These are phyloP conservation scores for Claviceps lovelessii DNA, from an alignment of 2,329 filamentous ascomycete species.

Conservation along the genomic window DNA sequence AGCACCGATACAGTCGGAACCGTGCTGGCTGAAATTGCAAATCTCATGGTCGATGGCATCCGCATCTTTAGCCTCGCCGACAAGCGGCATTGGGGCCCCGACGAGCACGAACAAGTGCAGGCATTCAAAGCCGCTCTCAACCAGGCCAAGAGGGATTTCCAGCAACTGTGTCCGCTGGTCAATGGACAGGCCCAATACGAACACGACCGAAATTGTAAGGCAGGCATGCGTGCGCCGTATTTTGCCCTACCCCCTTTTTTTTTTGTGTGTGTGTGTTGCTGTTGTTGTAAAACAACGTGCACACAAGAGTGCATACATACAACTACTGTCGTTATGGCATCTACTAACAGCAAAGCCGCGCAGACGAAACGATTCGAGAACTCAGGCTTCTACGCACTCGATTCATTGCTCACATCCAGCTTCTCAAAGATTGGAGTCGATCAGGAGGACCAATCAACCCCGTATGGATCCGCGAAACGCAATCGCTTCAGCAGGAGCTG, in stretches of 20 bases:
- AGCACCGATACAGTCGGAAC: constrained; percentile 40
- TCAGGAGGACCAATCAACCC: constrained; percentile 41
- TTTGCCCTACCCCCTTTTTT: too few species aligned
- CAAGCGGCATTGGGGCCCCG: constrained; percentile 42
- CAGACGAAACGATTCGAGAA: constrained; percentile 39
- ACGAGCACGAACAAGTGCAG: constrained; percentile 45
- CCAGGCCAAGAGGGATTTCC: constrained; percentile 46
- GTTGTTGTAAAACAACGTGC: too few species aligned
- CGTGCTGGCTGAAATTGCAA: constrained; percentile 44
- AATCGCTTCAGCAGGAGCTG: constrained; percentile 32
- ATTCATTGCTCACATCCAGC: constrained; percentile 33
- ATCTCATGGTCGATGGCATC: constrained; percentile 35
- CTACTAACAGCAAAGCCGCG: not conserved
- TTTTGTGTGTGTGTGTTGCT: too few species aligned
- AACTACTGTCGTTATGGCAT: too few species aligned
- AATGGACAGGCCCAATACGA: constrained; percentile 44
- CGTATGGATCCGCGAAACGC: constrained; percentile 40
- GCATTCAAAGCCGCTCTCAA: constrained; percentile 41
- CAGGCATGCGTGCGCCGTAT: constrained; percentile 9
- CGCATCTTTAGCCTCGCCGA: constrained; percentile 42
- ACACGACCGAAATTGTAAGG: constrained; percentile 38
- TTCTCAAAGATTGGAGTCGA: constrained; percentile 40
- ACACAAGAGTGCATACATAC: not conserved
- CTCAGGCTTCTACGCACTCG: constrained; percentile 30
- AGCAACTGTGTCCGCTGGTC: constrained; percentile 39